These are phyloP conservation scores for Lipomyces starkeyi DNA, from an alignment of 805 yeast genomes.

Conservation along the genomic window DNA sequence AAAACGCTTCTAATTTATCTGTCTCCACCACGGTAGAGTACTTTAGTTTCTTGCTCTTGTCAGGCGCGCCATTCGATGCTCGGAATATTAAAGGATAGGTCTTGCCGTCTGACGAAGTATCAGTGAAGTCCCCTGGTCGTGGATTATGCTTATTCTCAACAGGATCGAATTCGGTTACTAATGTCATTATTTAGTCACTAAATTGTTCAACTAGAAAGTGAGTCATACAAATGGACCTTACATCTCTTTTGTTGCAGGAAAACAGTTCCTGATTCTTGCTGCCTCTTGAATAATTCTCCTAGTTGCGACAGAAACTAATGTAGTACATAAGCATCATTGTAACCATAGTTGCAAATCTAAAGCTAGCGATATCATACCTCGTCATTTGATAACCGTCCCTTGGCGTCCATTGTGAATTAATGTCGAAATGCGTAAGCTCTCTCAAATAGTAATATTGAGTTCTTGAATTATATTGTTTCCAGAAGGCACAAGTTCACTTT, in stretches of 20 bases:
- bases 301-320: constrained; percentile 43
- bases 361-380: constrained; percentile 23
- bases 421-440: not conserved
- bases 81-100: constrained; percentile 71
- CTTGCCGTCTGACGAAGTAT: constrained; percentile 29
- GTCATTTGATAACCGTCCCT: constrained; percentile 28
- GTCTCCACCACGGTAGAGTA: constrained; percentile 74
- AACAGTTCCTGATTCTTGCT: constrained; percentile 46
- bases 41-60: constrained; percentile 54
- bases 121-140: constrained; percentile 22
- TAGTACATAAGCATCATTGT: not conserved
- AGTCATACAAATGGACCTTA: constrained; percentile 11
- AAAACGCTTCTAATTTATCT: constrained; percentile 67
- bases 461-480: too few relatives aligned
- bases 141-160: constrained; percentile 34
- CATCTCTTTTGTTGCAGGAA: constrained; percentile 48
- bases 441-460: not conserved
- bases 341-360: not conserved
- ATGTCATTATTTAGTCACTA: constrained; percentile 23
- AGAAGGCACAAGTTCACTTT: too few relatives aligned
- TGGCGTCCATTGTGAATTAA: constrained; percentile 18
- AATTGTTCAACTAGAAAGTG: constrained; percentile 4
- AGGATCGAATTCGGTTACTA: constrained; percentile 24
- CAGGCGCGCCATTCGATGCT: constrained; percentile 62
- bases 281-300: constrained; percentile 40